These are phyloP conservation scores for Sugiyamaella japonica DNA, from an alignment of 1,139 yeast genomes.

Conservation along the genomic window DNA sequence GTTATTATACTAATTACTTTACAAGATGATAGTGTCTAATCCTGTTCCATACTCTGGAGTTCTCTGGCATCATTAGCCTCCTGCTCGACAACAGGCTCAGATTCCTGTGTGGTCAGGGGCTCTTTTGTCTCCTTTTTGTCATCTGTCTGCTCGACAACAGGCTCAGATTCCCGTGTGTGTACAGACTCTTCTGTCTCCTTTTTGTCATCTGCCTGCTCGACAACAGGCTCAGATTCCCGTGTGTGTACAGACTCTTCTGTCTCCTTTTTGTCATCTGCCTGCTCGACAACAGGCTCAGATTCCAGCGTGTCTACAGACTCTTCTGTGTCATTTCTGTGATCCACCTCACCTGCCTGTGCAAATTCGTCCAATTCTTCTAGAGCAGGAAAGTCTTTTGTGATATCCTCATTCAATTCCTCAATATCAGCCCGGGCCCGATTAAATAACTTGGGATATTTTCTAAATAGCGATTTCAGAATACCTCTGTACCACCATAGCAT, in stretches of 20 bases:
- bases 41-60: background rate
- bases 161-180: background rate
- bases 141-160: background rate
- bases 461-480: slow-evolving; percentile 16
- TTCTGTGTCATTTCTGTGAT: no score
- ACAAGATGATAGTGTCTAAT: background rate
- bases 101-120: background rate
- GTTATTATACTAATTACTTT: background rate
- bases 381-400: background rate
- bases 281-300: background rate
- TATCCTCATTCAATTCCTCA: background rate
- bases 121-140: background rate
- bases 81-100: no score
- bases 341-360: background rate
- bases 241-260: no score
- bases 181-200: background rate
- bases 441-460: slow-evolving; percentile 15
- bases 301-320: no score
- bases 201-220: background rate
- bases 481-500: slow-evolving; percentile 26
- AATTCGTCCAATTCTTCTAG: slow-evolving; percentile 8
- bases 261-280: no score
- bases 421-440: background rate
- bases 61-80: background rate
- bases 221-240: background rate